phyloP scores from a whole-genome alignment of 352 stramenopile species.

The Globisporangium megalacanthum region DNA sequence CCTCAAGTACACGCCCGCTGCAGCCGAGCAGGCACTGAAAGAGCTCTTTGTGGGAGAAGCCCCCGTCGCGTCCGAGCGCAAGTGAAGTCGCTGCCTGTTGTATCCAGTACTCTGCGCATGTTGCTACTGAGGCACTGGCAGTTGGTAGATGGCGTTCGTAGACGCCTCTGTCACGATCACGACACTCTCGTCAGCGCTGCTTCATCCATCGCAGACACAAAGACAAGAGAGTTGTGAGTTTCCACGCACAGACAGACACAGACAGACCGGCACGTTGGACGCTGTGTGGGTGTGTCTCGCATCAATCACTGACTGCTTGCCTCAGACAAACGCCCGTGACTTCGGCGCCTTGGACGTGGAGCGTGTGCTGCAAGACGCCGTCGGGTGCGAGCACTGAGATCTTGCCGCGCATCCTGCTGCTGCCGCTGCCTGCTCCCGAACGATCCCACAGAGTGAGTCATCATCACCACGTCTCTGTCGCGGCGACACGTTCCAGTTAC shows the following conservation, averaged over 20 bases:
- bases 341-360: conserved; percentile 55
- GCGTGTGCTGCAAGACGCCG: conserved; percentile 38
- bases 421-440: conserved; percentile 15
- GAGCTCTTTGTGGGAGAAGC: conserved; percentile 74
- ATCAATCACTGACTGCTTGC: conserved; percentile 1
- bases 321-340: conserved; percentile 77
- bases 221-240: background rate
- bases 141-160: conserved; percentile 57
- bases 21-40: conserved; percentile 72
- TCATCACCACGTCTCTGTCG: background rate
- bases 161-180: conserved; percentile 77
- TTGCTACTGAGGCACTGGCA: conserved; percentile 25
- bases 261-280: background rate
- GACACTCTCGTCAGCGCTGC: conserved; percentile 43
- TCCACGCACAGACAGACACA: background rate
- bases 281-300: too few species aligned
- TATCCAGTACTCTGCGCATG: too few species aligned
- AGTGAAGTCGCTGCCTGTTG: background rate
- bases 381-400: conserved; percentile 60
- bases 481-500: background rate
- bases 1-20: conserved; percentile 84
- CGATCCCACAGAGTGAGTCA: background rate
- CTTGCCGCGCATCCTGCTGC: conserved; percentile 33
- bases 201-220: background rate
- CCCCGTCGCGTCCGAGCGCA: conserved; percentile 11